Evolutionary conservation across 1,284 basidiomycete species (phyloP), one percentile per base, ranked within the genome.

Genomic region (Ceratorhiza oryzae-sativae): DNA sequence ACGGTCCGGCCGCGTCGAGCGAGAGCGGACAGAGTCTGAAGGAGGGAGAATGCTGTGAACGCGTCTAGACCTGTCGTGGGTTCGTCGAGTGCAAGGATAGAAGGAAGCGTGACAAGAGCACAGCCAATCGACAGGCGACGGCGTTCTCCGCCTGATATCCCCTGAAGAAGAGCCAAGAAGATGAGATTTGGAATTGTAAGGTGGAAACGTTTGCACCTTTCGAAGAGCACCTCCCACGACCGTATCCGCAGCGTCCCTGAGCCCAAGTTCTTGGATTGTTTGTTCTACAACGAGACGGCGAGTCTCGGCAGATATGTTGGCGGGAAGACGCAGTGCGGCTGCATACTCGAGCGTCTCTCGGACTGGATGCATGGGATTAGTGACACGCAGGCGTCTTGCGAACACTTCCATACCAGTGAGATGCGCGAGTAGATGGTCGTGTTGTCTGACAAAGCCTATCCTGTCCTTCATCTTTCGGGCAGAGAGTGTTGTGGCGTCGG

Each of bases 141-240:
- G 83, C 91, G 91, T 80, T 95, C 93, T 23, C 93, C 93, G 15
- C 93, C 94, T 72, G 90, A 92, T 53, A 95, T 94, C 1, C 93
- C 91, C 74, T 73, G 46, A 27, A 8, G 27, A 13, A 32, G 13
- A 13, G 48, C 46, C 42, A 18, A 36, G 9, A 18, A 18, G 25
- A 3, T 32, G 23, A 15, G n/a, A 53, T 12, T 20, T 58, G 13
- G n/a, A 2, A 45, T 18, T 18, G 0, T 12, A 23, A 39, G 32
- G 3, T 1, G 13, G 25, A n/a, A n/a, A 15, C 25, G 30, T 15
- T 23, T 1, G 34, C 20, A 65, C 82, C 73, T 85, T 84, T n/a
- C 83, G 75, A 27, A 80, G 74, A 0, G 80, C 78, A 3, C 84
- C 84, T 1, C 84, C 85, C 4, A 86, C 84, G 3, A 85, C 77